Base-by-base conservation (phyloP, 2,329 filamentous ascomycete species). In the Tolypocladium album region DNA sequence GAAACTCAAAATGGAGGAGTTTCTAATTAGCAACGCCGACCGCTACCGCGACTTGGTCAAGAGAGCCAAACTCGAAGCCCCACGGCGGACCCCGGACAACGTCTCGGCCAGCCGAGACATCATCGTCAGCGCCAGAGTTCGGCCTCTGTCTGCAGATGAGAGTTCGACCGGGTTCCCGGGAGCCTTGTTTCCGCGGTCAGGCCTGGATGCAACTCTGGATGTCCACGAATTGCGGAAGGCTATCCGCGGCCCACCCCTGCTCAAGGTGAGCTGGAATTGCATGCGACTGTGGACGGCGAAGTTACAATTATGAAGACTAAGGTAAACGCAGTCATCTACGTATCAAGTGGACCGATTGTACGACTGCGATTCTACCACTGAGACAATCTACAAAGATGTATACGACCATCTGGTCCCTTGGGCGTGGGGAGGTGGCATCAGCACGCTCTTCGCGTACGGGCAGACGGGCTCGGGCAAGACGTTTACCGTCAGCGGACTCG, bases 391-490 rank as follows among this genome's bases (percentile, higher is more conserved):
- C 65, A 61, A 72, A 2, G 69, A 74, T 9, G 64, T 76, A 1
- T 71, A 79, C 6, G 64, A 70, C 39, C 71, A 74, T 13, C 70
- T 81, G 13, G 71, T 81, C 15, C 73, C 77, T 0, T 79, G 73
- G 70, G 75, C 75, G 0, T 78, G 76, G 75, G 64, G 70, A 27
- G 79, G 79, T 15, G 77, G 78, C 22, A 72, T 80, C 27, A 74
- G 74, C 20, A 81, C 79, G n/a, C 66, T 81, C 42, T 79, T 80
- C 55, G 76, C 76, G 40, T 79, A 79, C 52, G 77, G 78, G 12
- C 78, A 80, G 62, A 80, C 78, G 0, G 77, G 78, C 9, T 79
- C 78, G 1, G 78, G 78, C 15, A 79, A 80, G 66, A 80, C 77
- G 0, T 74, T 69, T 61, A 79, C 76, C 0, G 70, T 80, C 58